phyloP scores from a whole-genome alignment of 129 eudicot species.

The Flaveria bidentis region DNA sequence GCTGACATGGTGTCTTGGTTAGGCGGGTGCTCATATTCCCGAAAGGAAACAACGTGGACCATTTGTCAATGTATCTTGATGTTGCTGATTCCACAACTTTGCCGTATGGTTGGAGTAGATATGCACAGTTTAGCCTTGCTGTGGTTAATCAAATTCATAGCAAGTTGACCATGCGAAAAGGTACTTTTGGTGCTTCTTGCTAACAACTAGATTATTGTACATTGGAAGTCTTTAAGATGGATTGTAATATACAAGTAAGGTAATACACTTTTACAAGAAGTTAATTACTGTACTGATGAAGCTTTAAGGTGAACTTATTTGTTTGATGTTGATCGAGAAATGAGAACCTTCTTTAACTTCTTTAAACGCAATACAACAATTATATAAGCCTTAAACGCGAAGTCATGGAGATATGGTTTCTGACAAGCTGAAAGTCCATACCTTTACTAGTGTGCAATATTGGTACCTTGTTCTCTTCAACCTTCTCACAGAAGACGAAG shows the following conservation, averaged over 20 bases:
- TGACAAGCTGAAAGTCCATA: slow-evolving; percentile 13
- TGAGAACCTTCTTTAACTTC: background rate
- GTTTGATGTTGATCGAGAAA: slow-evolving; percentile 19
- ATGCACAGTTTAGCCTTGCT: slow-evolving; percentile 81
- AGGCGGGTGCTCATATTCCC: slow-evolving; percentile 93
- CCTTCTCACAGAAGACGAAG: background rate
- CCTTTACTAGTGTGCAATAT: slow-evolving; percentile 11
- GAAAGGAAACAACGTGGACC: slow-evolving; percentile 87
- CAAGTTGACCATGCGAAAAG: slow-evolving; percentile 70
- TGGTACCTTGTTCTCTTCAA: background rate
- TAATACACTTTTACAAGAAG: background rate
- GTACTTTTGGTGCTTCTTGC: slow-evolving; percentile 35
- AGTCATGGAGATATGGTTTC: background rate
- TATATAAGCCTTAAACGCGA: background rate
- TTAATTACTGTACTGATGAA: background rate
- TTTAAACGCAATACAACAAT: background rate
- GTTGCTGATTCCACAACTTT: slow-evolving; percentile 77
- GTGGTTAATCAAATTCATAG: slow-evolving; percentile 71
- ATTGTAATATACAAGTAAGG: background rate
- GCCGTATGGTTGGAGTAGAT: slow-evolving; percentile 94
- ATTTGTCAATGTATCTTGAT: slow-evolving; percentile 86
- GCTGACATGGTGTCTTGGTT: slow-evolving; percentile 21
- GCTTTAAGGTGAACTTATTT: background rate
- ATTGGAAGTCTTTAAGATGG: background rate
- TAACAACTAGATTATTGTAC: slow-evolving; percentile 9